Base-by-base conservation (phyloP, 2,329 filamentous ascomycete genomes). In the Sphaerulina populicola region DNA sequence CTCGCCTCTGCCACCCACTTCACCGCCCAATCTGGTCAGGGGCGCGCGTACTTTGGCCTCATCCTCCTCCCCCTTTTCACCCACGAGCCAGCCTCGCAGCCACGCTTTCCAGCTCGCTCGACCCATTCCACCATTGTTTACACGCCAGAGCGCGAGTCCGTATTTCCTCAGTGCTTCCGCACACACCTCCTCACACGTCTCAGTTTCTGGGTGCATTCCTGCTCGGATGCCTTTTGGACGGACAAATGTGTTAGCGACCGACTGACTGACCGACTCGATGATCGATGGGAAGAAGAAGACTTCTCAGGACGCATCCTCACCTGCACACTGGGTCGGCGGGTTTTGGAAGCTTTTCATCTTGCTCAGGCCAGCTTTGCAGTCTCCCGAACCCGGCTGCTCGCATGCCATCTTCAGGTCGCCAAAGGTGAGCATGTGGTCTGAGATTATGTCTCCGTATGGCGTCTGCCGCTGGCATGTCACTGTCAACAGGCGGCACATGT, bases 331-430 rank as follows among this genome's bases (percentile, higher is more conserved):
- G 14, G 56, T 56, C 1, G 50, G 45, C 18, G 48, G 36, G 14
- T 54, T 58, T 41, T 56, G 56, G 31, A 58, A 58, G 21, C 46
- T 44, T 14, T 35, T 23, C 6, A 52, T 49, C 8, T 37, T 35
- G 18, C 41, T 49, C 15, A 10, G 12, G 11, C 49, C 51, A 4
- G 48, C 36, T 12, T 33, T 43, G 21, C 56, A 58, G 8, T 23
- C 44, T 14, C 12, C 11, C 7, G 56, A 42, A 12, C 51, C 51
- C 10, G 56, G 53, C 21, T 51, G 33, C 21, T 23, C 44, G 51
- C 56, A 58, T 3, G 43, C 51, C 14, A 56, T 47, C 9, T 52
- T 52, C 15, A 51, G 40, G 30, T 55, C 40, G 8, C 27, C 18
- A 15, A 55, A 39, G 11, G 43, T 51, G 11, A 48, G 31, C n/a